Conservation (phyloP, 305 asterid genomes). For the Fraxinus floribunda region DNA sequence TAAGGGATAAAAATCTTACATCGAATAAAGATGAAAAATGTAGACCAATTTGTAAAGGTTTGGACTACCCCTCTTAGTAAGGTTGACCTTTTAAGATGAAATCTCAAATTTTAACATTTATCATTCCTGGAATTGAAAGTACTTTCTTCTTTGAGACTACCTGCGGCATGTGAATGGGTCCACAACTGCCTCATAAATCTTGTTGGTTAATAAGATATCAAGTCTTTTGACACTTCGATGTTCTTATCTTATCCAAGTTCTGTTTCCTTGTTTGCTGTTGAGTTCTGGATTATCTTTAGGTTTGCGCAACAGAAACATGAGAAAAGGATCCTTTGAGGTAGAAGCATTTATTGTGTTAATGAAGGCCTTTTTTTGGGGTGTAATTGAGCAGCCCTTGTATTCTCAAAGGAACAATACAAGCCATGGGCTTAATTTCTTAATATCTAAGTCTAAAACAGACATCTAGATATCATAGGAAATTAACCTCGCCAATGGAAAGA, state of each 20-base stretch:
- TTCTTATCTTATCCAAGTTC: background rate
- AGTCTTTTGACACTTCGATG: background rate
- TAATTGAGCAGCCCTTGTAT: background rate
- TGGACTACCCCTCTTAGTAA: too few species aligned
- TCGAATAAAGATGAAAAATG: too few species aligned
- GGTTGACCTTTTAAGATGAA: too few species aligned
- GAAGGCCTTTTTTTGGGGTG: background rate
- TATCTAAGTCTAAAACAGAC: background rate
- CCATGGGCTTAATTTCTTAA: background rate
- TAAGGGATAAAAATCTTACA: too few species aligned
- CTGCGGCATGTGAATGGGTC: background rate
- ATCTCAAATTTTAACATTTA: background rate
- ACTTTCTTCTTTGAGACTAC: background rate
- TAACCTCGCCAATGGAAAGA: background rate
- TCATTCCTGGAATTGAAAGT: background rate
- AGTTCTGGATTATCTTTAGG: background rate
- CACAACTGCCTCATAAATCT: background rate
- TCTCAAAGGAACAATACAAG: background rate
- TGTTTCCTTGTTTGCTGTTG: background rate
- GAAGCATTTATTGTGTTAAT: background rate
- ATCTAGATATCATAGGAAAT: background rate
- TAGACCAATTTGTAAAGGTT: too few species aligned
- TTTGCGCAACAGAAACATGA: background rate
- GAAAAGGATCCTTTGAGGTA: background rate
- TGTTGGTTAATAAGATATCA: background rate